These are phyloP conservation scores for Cordyceps pruinosa DNA, from an alignment of 2,329 filamentous ascomycete genomes.

Conservation along the genomic window DNA sequence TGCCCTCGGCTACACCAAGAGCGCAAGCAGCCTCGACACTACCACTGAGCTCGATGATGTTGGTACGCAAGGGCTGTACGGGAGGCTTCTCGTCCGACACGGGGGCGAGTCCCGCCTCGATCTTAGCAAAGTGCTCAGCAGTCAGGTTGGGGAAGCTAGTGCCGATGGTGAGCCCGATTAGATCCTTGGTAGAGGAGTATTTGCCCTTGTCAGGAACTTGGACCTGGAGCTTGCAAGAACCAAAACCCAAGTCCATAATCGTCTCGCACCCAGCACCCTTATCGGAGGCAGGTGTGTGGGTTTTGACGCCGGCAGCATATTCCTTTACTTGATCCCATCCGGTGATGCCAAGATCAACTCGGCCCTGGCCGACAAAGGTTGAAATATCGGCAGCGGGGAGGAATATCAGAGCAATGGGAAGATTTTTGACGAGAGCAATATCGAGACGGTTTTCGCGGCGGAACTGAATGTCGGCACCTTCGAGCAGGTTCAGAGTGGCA, in stretches of 20 bases:
- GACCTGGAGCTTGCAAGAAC: constrained; percentile 88
- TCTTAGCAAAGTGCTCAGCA: constrained; percentile 71
- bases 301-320: constrained; percentile 54
- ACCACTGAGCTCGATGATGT: constrained; percentile 88
- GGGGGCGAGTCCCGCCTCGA: constrained; percentile 55
- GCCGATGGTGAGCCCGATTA: constrained; percentile 88
- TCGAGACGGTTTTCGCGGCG: constrained; percentile 90
- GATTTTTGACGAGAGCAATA: constrained; percentile 95
- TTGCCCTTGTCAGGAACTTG: constrained; percentile 84
- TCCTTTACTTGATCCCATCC: constrained; percentile 89
- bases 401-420: constrained; percentile 91
- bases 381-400: constrained; percentile 95
- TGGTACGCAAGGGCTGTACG: constrained; percentile 61
- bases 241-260: constrained; percentile 85
- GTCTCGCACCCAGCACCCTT: constrained; percentile 65
- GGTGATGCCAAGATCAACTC: constrained; percentile 90
- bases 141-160: constrained; percentile 90
- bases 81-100: constrained; percentile 28
- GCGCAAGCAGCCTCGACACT: constrained; percentile 97
- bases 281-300: constrained; percentile 39
- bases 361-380: constrained; percentile 91
- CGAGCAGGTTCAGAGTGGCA: constrained; percentile 79
- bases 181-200: constrained; percentile 62
- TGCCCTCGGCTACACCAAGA: constrained; percentile 89
- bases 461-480: constrained; percentile 95